Conservation (phyloP, 108 stramenopile genomes). For the Cylindrotheca fusiformis region DNA sequence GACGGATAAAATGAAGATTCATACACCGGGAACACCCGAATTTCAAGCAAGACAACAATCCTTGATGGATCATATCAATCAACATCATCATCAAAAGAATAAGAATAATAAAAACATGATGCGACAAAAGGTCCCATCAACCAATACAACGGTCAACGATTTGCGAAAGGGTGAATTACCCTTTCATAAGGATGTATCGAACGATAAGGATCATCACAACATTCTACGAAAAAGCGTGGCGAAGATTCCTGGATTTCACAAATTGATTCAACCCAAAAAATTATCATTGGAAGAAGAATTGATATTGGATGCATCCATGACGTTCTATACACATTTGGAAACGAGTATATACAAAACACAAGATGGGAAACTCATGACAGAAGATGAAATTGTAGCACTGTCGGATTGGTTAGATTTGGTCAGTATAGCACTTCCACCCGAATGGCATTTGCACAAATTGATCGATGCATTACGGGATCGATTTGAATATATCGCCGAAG, state of each 20-base stretch:
- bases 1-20: conserved; percentile 35
- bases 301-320: conserved; percentile 65
- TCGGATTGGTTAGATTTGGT: conserved; percentile 72
- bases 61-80: conserved; percentile 12
- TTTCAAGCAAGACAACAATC: conserved; percentile 9
- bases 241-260: too few relatives aligned
- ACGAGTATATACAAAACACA: conserved; percentile 34
- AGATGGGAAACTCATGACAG: conserved; percentile 29
- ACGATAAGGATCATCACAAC: too few relatives aligned
- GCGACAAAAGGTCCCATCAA: not conserved
- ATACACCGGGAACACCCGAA: conserved; percentile 36
- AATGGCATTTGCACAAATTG: conserved; percentile 54
- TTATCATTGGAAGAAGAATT: conserved; percentile 51
- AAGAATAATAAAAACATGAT: too few relatives aligned
- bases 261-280: not conserved
- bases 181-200: conserved; percentile 32
- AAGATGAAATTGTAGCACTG: conserved; percentile 50
- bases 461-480: conserved; percentile 41
- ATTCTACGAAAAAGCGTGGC: too few relatives aligned
- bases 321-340: conserved; percentile 56
- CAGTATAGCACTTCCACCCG: conserved; percentile 54
- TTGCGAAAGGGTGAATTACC: conserved; percentile 21
- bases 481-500: conserved; percentile 33
- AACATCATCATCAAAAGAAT: too few relatives aligned
- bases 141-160: not conserved